These are phyloP conservation scores for Saturnispora hagleri DNA, from an alignment of 805 yeast species.

Conservation along the genomic window DNA sequence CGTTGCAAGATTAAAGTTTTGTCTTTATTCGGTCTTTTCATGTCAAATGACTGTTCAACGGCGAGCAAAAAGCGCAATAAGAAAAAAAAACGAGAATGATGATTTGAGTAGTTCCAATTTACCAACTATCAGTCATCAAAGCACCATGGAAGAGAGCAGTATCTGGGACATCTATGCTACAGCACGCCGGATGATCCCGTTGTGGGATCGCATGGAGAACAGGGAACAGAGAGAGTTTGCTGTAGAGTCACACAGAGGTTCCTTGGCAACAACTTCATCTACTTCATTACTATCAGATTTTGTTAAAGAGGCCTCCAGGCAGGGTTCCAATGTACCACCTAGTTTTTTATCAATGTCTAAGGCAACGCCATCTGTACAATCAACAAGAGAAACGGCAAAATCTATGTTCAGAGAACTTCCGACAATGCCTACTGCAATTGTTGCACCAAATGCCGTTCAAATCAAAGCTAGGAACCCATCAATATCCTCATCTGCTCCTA, in stretches of 20 bases:
- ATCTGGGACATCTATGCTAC: slow-evolving; percentile 6
- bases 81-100: background rate
- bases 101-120: background rate
- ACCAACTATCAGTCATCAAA: background rate
- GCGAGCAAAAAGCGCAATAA: background rate
- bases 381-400: slow-evolving; percentile 1
- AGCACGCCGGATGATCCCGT: slow-evolving; percentile 4
- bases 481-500: slow-evolving; percentile 4
- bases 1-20: too few relatives aligned
- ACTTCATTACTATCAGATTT: background rate
- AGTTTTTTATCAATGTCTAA: slow-evolving; percentile 1
- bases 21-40: background rate
- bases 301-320: background rate
- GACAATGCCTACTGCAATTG: slow-evolving; percentile 7
- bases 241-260: background rate
- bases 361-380: slow-evolving; percentile 1
- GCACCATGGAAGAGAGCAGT: slow-evolving; percentile 4
- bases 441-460: slow-evolving; percentile 7
- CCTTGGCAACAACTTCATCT: background rate
- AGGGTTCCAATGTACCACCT: background rate
- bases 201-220: slow-evolving; percentile 7
- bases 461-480: slow-evolving; percentile 8
- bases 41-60: background rate
- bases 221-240: slow-evolving; percentile 1
- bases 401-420: slow-evolving; percentile 3